Percentiles rank a stretch among this genome's conserved stretches.
Conservation (phyloP, 768 basidiomycete genomes). For the Lactarius deliciosus region DNA sequence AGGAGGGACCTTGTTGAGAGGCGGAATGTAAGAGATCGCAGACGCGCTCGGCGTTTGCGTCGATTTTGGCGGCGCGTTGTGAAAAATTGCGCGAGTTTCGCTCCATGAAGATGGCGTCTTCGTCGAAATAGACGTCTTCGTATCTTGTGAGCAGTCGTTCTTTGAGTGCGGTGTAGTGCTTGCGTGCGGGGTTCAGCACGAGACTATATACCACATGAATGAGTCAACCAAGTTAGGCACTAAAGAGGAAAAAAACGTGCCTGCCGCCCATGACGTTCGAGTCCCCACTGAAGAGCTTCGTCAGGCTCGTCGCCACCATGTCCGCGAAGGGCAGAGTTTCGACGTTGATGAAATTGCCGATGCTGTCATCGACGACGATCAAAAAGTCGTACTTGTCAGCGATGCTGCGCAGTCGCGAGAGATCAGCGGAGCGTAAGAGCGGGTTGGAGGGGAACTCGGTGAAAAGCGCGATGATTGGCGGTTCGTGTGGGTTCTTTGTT, state of each 20-base stretch:
- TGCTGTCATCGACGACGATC: constrained; percentile 90
- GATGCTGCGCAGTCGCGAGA: constrained; percentile 68
- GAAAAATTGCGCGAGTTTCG: constrained; percentile 95
- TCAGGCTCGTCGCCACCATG: constrained; percentile 86
- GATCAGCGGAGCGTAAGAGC: constrained; percentile 79
- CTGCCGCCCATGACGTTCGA: constrained; percentile 98
- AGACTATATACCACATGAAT: constrained; percentile 62
- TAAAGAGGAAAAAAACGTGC: constrained; percentile 44
- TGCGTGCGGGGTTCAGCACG: constrained; percentile 78
- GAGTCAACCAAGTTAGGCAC: neutral
- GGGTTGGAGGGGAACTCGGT: constrained; percentile 97
- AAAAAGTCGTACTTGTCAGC: constrained; percentile 89
- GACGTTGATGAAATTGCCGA: constrained; percentile 93
- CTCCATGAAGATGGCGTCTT: constrained; percentile 96
- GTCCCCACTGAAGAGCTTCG: constrained; percentile 93
- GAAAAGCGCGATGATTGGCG: constrained; percentile 78
- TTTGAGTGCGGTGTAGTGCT: constrained; percentile 68
- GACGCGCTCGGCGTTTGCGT: constrained; percentile 77
- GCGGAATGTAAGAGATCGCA: constrained; percentile 81
- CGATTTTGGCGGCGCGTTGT: constrained; percentile 70
- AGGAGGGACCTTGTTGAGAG: constrained; percentile 30
- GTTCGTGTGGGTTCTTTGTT: constrained; percentile 42
- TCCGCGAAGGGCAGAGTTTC: constrained; percentile 85
- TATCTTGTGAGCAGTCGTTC: constrained; percentile 54
- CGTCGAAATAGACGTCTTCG: constrained; percentile 85